Percentiles rank a stretch among this genome's conserved stretches.
Conservation (phyloP, 768 basidiomycete species). For the Mycena alexandri region DNA sequence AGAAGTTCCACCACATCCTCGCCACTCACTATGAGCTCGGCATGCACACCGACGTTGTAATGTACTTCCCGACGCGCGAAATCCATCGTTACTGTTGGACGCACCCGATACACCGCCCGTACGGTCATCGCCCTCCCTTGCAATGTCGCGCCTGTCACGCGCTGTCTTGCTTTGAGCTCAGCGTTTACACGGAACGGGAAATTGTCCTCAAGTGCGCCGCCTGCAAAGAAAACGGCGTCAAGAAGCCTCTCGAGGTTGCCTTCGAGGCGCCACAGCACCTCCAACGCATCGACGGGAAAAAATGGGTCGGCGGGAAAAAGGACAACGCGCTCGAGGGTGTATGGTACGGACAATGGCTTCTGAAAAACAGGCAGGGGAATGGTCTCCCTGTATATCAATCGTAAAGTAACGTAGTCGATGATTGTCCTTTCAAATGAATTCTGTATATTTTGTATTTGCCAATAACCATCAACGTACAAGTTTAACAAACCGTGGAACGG, state of each 20-base stretch:
- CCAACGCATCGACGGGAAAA: not conserved
- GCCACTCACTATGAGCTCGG: slow-evolving; percentile 1
- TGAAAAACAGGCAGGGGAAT: no score
- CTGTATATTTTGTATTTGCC: no score
- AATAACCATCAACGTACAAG: no score
- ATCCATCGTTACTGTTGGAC: slow-evolving; percentile 1
- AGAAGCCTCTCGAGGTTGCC: no score
- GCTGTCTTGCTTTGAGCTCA: not conserved
- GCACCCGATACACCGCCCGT: not conserved
- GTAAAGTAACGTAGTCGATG: no score
- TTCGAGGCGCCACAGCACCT: no score
- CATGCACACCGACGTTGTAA: not conserved
- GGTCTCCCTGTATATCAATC: no score
- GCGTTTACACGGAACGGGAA: not conserved
- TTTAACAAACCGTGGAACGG: no score
- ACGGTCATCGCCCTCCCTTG: not conserved
- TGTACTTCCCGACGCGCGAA: not conserved
- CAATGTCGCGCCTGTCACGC: not conserved
- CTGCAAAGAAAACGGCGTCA: not conserved
- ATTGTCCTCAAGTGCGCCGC: not conserved
- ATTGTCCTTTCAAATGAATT: no score
- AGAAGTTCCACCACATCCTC: not conserved
- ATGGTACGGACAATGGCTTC: not conserved
- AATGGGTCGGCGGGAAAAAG: not conserved
- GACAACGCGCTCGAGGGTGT: not conserved